Evolutionary conservation across 768 basidiomycete species (phyloP).

Genomic region (Auricularia sp.): DNA sequence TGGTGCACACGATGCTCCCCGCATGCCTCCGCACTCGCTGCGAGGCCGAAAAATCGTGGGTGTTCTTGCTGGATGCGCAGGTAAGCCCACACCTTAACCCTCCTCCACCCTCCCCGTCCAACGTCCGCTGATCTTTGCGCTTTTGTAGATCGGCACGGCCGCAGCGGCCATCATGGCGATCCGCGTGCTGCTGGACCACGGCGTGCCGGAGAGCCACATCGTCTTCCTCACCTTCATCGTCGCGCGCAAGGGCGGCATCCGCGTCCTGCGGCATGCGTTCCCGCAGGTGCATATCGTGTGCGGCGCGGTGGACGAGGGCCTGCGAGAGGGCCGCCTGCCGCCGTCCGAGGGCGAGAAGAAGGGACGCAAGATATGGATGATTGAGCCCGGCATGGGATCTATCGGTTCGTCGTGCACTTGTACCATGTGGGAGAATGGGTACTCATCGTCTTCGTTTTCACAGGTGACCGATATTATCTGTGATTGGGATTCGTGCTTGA

Average conservation of each 20-base stretch:
- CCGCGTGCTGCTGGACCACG: constrained; percentile 86
- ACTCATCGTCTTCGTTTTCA: background rate
- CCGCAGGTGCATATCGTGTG: constrained; percentile 77
- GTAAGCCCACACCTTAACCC: constrained; percentile 21
- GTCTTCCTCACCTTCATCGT: constrained; percentile 87
- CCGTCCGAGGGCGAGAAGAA: constrained; percentile 38
- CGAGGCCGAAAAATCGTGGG: constrained; percentile 59
- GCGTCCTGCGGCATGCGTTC: constrained; percentile 71
- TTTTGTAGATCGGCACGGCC: constrained; percentile 74
- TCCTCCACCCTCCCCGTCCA: background rate
- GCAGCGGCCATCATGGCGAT: constrained; percentile 94
- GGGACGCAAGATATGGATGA: constrained; percentile 65
- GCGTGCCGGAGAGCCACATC: constrained; percentile 72
- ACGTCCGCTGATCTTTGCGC: constrained; percentile 1
- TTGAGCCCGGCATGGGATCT: constrained; percentile 83
- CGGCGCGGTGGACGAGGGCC: constrained; percentile 67
- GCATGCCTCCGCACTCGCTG: constrained; percentile 54
- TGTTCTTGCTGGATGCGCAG: constrained; percentile 86
- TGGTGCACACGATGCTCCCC: constrained; percentile 77
- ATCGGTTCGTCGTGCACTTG: constrained; percentile 43
- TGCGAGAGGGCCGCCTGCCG: constrained; percentile 66
- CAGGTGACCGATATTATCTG: constrained; percentile 35
- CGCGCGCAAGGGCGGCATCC: constrained; percentile 69
- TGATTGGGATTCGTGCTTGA: constrained; percentile 1
- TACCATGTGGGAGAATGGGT: background rate